These are phyloP conservation scores for Leptographium procerum DNA, from an alignment of 2,329 filamentous ascomycete genomes.

Conservation along the genomic window DNA sequence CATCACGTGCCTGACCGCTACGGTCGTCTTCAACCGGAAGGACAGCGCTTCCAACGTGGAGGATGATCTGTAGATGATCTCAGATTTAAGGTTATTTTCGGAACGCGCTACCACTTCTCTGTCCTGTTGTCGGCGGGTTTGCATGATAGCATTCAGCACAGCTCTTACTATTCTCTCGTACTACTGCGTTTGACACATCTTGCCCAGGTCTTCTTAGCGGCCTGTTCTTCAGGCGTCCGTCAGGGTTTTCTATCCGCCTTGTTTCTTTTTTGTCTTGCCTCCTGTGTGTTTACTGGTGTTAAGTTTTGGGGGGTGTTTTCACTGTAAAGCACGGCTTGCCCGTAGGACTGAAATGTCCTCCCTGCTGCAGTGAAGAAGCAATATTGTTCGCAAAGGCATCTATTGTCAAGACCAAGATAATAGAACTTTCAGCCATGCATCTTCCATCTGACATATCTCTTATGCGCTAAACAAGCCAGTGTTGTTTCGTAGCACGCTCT, in stretches of 20 bases:
- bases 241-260: background rate
- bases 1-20: slow-evolving; percentile 79
- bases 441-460: background rate
- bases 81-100: background rate
- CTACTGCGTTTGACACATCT: background rate
- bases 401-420: background rate
- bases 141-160: background rate
- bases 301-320: background rate
- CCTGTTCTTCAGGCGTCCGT: background rate
- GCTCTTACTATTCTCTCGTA: background rate
- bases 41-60: slow-evolving; percentile 6
- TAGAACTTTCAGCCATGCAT: background rate
- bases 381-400: background rate
- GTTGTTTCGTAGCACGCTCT: background rate
- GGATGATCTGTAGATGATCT: background rate
- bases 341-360: background rate
- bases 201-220: background rate
- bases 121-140: background rate
- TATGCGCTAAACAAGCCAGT: background rate
- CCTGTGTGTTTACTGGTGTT: background rate
- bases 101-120: background rate
- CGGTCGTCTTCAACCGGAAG: slow-evolving; percentile 47
- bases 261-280: background rate
- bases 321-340: background rate
- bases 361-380: background rate